Evolutionary conservation across 331 rosid species (phyloP).

Genomic region (Rosa hybrid): DNA sequence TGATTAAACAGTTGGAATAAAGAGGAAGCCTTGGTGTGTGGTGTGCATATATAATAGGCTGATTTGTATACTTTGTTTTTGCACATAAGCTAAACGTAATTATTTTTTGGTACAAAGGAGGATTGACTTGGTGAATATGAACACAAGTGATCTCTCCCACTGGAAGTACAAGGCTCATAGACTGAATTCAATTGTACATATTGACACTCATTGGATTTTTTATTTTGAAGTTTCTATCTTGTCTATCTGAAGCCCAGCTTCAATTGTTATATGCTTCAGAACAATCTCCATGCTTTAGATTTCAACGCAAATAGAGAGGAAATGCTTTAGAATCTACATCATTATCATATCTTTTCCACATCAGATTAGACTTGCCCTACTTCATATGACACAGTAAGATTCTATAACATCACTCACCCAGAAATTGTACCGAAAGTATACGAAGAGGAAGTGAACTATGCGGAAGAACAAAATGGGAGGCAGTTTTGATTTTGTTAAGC

Average conservation of each 20-base stretch:
- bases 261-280: not conserved
- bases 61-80: not conserved
- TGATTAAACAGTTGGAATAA: constrained; percentile 44
- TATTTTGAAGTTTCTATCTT: not conserved
- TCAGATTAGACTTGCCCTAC: not conserved
- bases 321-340: not conserved
- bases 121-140: not conserved
- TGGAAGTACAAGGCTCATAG: not conserved
- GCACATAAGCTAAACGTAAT: not conserved
- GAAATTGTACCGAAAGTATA: not conserved
- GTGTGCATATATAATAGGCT: constrained; percentile 29
- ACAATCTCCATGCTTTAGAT: not conserved
- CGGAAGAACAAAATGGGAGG: not conserved
- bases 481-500: no score
- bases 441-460: not conserved
- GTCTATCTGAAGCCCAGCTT: constrained; percentile 1
- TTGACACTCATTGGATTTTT: constrained; percentile 35
- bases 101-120: constrained; percentile 4
- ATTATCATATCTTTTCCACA: not conserved
- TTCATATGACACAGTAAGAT: not conserved
- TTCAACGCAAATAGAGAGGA: not conserved
- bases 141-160: not conserved
- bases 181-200: constrained; percentile 31
- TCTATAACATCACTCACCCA: not conserved
- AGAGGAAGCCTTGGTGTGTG: constrained; percentile 27